Conservation (phyloP, 78 protist species). For the Dictyostelium intermedium region DNA sequence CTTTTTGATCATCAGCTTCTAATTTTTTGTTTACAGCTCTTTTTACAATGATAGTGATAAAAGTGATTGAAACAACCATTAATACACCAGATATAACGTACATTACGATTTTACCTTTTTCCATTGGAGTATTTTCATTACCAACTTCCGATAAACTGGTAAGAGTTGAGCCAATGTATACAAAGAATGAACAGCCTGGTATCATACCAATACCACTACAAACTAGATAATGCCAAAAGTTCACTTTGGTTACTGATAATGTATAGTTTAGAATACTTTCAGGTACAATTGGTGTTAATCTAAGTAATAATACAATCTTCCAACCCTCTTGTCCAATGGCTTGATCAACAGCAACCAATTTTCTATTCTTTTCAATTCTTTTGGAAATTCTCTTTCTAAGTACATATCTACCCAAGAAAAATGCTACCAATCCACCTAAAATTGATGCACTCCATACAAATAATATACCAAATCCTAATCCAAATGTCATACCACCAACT, state of each 20-base stretch:
- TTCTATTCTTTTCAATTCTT: constrained; percentile 61
- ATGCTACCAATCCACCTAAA: constrained; percentile 51
- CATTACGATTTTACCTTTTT: constrained; percentile 30
- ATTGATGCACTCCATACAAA: constrained; percentile 69
- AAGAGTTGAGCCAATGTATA: constrained; percentile 28
- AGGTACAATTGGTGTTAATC: constrained; percentile 57
- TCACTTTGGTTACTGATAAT: constrained; percentile 47
- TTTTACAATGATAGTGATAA: constrained; percentile 58
- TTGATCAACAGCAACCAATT: constrained; percentile 33
- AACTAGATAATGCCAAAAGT: constrained; percentile 22
- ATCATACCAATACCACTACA: constrained; percentile 57
- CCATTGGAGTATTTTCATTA: not conserved
- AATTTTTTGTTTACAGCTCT: constrained; percentile 74
- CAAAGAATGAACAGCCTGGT: constrained; percentile 75
- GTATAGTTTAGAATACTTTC: constrained; percentile 65
- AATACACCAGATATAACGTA: constrained; percentile 46
- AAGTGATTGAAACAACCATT: constrained; percentile 41
- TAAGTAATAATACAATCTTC: constrained; percentile 60
- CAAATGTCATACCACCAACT: constrained; percentile 69
- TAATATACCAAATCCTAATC: constrained; percentile 56
- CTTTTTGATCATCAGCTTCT: constrained; percentile 37
- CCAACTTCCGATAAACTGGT: constrained; percentile 50
- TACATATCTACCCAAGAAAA: constrained; percentile 69
- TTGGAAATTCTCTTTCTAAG: constrained; percentile 45
- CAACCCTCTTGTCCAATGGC: constrained; percentile 80